These are phyloP conservation scores for Fusarium sp. DNA, from an alignment of 2,329 filamentous ascomycete species.

Conservation along the genomic window DNA sequence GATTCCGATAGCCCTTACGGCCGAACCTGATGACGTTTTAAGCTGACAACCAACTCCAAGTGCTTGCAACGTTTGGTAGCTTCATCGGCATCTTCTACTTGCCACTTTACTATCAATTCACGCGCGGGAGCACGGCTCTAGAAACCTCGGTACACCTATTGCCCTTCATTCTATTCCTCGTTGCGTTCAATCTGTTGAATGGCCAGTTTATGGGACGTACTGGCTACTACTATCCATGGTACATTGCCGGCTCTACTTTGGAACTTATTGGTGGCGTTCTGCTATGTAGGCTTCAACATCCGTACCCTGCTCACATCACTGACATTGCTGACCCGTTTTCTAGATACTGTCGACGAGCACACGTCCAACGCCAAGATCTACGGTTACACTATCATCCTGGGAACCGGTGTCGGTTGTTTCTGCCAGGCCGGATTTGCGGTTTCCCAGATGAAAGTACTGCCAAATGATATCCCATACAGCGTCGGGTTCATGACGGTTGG, in stretches of 20 bases:
- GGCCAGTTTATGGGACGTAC: conserved; percentile 23
- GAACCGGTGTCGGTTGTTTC: conserved; percentile 18
- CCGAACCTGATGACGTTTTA: background rate
- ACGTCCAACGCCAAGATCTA: conserved; percentile 20
- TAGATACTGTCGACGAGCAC: conserved; percentile 12
- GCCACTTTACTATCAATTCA: conserved; percentile 23
- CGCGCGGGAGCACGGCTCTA: conserved; percentile 9
- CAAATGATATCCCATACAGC: conserved; percentile 18
- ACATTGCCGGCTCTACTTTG: conserved; percentile 4
- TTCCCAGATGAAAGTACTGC: conserved; percentile 18
- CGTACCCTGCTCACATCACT: accelerated
- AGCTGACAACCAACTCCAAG: background rate
- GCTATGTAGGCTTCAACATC: conserved; percentile 1
- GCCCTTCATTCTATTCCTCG: conserved; percentile 21
- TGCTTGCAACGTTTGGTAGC: conserved; percentile 21
- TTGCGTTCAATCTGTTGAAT: conserved; percentile 21
- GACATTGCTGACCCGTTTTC: background rate
- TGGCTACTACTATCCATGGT: conserved; percentile 26
- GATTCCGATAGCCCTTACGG: background rate
- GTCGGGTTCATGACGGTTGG: conserved; percentile 30
- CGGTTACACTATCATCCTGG: conserved; percentile 15
- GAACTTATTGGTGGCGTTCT: conserved; percentile 14
- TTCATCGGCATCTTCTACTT: conserved; percentile 29
- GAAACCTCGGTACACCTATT: conserved; percentile 17
- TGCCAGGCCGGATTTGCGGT: conserved; percentile 24